Conservation (phyloP, 768 basidiomycete species). For the Hericium erinaceus region DNA sequence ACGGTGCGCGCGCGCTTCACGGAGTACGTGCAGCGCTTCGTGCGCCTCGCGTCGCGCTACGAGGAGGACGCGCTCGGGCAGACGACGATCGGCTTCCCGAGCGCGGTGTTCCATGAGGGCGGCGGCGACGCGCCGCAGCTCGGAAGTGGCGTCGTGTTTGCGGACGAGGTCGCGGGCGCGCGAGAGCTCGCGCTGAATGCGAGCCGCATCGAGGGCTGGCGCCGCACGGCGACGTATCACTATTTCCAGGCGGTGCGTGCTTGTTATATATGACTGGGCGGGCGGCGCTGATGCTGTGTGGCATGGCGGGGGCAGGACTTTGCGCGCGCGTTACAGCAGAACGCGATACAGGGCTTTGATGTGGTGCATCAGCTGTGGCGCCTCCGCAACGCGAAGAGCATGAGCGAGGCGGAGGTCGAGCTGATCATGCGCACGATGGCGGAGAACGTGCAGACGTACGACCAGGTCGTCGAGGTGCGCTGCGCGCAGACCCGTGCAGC, state of each 20-base stretch:
- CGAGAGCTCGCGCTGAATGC: conserved; percentile 72
- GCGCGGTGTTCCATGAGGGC: conserved; percentile 39
- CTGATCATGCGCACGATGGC: conserved; percentile 68
- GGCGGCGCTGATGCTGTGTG: neutral
- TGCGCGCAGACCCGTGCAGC: no score
- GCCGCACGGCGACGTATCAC: conserved; percentile 71
- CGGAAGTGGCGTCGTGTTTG: conserved; percentile 76
- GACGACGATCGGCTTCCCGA: conserved; percentile 71
- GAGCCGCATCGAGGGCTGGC: conserved; percentile 89
- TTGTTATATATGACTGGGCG: no score
- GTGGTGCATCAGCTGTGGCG: conserved; percentile 78
- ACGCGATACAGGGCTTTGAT: conserved; percentile 74
- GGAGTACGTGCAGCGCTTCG: conserved; percentile 83
- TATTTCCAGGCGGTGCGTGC: conserved; percentile 61
- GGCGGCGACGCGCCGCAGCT: conserved; percentile 37
- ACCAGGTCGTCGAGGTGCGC: conserved; percentile 83
- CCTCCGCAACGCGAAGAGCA: conserved; percentile 60
- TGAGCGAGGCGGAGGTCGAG: conserved; percentile 66
- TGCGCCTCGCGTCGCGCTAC: conserved; percentile 82
- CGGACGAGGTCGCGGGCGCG: conserved; percentile 54
- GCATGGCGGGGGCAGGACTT: conserved; percentile 66
- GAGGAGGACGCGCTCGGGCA: conserved; percentile 72
- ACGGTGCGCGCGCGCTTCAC: conserved; percentile 82
- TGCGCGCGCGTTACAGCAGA: conserved; percentile 38
- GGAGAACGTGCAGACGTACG: conserved; percentile 67